Evolutionary conservation across 2,329 filamentous ascomycete genomes (phyloP).

Genomic region (Trichophyton equinum): DNA sequence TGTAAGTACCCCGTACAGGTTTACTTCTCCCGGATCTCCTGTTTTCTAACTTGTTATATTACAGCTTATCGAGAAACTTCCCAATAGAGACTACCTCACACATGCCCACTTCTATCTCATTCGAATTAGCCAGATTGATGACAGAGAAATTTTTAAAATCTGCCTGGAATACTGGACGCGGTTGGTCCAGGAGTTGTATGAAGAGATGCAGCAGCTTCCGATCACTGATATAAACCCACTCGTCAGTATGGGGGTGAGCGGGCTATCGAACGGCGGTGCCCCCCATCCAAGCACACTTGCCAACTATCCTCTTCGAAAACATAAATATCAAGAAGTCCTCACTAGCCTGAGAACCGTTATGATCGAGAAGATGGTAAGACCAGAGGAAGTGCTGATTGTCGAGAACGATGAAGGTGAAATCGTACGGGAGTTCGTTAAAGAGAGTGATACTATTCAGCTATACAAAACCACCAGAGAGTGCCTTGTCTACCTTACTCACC

Average conservation of each 20-base stretch:
- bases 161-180: conserved; percentile 99
- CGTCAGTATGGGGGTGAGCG: conserved; percentile 59
- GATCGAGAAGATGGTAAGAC: conserved; percentile 99
- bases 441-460: conserved; percentile 95
- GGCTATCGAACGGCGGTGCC: conserved; percentile 65
- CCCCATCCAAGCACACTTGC: conserved; percentile 73
- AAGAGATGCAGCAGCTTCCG: conserved; percentile 95
- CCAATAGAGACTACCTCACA: conserved; percentile 85
- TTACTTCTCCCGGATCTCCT: conserved; percentile 13
- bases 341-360: conserved; percentile 92
- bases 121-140: conserved; percentile 95
- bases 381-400: conserved; percentile 96
- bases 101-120: conserved; percentile 98
- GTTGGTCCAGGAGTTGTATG: conserved; percentile 91
- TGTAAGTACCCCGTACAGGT: conserved; percentile 36
- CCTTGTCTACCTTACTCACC: conserved; percentile 88
- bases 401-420: conserved; percentile 99
- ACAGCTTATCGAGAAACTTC: conserved; percentile 84
- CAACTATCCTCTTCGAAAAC: conserved; percentile 88
- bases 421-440: conserved; percentile 97
- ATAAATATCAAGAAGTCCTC: conserved; percentile 91
- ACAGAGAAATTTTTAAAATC: conserved; percentile 99
- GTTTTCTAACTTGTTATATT: conserved; percentile 12
- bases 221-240: conserved; percentile 88
- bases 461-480: conserved; percentile 99